Base-by-base conservation (phyloP, 2,329 filamentous ascomycete genomes). In the Ceratocystis papillata region DNA sequence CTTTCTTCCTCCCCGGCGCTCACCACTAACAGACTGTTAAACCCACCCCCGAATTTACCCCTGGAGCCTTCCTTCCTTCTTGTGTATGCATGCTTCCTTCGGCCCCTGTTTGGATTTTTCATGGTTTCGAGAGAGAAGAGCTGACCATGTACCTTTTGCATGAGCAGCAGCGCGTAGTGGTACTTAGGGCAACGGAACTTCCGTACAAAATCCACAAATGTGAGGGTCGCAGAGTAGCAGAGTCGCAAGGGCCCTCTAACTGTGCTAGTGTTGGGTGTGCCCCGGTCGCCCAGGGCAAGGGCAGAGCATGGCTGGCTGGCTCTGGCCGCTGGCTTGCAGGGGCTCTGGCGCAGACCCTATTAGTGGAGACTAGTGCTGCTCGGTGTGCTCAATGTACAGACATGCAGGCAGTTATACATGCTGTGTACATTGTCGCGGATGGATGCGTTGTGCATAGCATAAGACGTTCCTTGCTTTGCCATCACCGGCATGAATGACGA, bases 171-270 rank as follows among this genome's bases (percentile, higher is more conserved):
- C 28, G 45, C 25, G 28, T 1, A 59, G 25, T 1, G 28, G 62
- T 63, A 63, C 62, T n/a, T 63, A 5, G 28, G 44, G 44, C 62
- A 48, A 63, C 62, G 45, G 62, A 41, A 46, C 62, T 30, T 63
- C 62, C 62, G 45, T 63, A 5, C 28, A 30, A 37, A 33, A 59
- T 37, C 28, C 55, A 33, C 15, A 37, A 33, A 59, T 59, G 17
- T 20, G 55, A 59, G 55, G 28, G 55, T 37, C 3, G 55, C 28
- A 59, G 55, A 30, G 55, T 59, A 33, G 55, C 55, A 59, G 55
- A 59, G 55, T 59, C 28, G 60, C 60, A 30, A 48, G 60, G 60
- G 25, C 60, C 37, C 37, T 30, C 45, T 25, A 5, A 53, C 48
- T 53, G 20, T 53, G 48, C 17, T 53, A 20, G 55, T 59, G 55